phyloP scores from a whole-genome alignment of 352 stramenopile genomes.

The Albugo candida region DNA sequence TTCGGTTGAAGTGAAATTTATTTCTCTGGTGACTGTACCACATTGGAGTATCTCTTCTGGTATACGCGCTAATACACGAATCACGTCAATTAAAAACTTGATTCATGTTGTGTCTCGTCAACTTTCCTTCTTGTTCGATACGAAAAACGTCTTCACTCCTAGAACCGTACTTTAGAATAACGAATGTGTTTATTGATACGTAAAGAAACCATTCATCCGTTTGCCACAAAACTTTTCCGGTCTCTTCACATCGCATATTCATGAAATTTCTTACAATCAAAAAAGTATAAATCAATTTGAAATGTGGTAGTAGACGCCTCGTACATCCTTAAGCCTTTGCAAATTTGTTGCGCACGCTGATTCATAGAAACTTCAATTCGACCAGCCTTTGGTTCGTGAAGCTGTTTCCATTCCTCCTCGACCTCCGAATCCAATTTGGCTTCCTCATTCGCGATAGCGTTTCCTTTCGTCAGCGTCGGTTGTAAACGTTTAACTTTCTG shows the following conservation, averaged over 20 bases:
- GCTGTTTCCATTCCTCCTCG: conserved; percentile 64
- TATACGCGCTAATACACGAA: conserved; percentile 26
- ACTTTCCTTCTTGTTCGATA: conserved; percentile 49
- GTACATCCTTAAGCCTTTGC: conserved; percentile 57
- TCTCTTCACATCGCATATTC: conserved; percentile 75
- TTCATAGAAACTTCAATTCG: conserved; percentile 60
- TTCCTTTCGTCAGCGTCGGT: conserved; percentile 14
- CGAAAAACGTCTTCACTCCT: conserved; percentile 50
- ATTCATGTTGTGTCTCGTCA: background rate
- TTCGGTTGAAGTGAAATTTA: conserved; percentile 84
- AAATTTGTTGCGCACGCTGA: conserved; percentile 39
- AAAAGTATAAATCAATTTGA: background rate
- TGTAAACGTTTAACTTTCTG: too few relatives aligned
- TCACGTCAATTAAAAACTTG: background rate
- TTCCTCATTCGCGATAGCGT: conserved; percentile 29
- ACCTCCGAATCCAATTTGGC: conserved; percentile 68
- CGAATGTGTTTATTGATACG: background rate
- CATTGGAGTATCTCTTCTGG: conserved; percentile 79
- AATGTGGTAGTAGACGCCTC: background rate
- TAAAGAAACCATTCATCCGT: conserved; percentile 41
- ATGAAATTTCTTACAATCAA: conserved; percentile 48
- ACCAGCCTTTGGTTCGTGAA: conserved; percentile 29
- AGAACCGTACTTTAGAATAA: background rate
- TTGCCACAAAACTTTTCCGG: conserved; percentile 67
- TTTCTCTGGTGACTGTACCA: conserved; percentile 79